phyloP scores from a whole-genome alignment of 2,329 filamentous ascomycete species.

The Endothia cerciana region DNA sequence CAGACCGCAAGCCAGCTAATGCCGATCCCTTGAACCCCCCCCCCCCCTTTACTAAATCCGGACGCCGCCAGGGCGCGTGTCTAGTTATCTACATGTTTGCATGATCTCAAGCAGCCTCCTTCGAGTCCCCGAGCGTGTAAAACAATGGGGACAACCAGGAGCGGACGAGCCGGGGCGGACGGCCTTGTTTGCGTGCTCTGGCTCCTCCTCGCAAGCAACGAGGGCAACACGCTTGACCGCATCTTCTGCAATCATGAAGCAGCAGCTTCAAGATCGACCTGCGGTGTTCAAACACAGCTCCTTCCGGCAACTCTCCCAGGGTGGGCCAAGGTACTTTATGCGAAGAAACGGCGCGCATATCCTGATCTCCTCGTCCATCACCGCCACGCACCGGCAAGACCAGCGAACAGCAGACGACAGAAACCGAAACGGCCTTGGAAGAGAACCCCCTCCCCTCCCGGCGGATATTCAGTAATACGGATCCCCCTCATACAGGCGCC shows the following conservation, averaged over 20 bases:
- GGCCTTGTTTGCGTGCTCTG: not conserved
- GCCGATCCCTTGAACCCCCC: no score
- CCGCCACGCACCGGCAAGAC: no score
- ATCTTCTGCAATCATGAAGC: not conserved
- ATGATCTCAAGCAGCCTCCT: no score
- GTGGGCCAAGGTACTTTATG: not conserved
- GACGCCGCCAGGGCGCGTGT: no score
- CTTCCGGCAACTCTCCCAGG: not conserved
- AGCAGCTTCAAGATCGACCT: not conserved
- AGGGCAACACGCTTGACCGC: not conserved
- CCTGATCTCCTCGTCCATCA: not conserved
- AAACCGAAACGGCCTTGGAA: no score
- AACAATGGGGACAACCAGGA: not conserved
- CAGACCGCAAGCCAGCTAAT: no score
- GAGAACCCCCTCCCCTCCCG: no score
- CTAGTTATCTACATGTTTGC: no score
- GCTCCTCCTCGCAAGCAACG: not conserved
- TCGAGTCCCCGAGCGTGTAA: not conserved
- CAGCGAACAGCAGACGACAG: no score
- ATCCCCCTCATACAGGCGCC: no score
- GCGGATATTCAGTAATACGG: no score
- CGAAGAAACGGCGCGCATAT: not conserved
- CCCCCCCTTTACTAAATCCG: no score
- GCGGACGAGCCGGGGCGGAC: not conserved
- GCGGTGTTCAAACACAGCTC: not conserved